A percentile compares a stretch with the other conserved stretches of the same genome.
Evolutionary conservation across 1,284 basidiomycete genomes (phyloP).

Genomic region (Leccinum olivaceoglutinosum): DNA sequence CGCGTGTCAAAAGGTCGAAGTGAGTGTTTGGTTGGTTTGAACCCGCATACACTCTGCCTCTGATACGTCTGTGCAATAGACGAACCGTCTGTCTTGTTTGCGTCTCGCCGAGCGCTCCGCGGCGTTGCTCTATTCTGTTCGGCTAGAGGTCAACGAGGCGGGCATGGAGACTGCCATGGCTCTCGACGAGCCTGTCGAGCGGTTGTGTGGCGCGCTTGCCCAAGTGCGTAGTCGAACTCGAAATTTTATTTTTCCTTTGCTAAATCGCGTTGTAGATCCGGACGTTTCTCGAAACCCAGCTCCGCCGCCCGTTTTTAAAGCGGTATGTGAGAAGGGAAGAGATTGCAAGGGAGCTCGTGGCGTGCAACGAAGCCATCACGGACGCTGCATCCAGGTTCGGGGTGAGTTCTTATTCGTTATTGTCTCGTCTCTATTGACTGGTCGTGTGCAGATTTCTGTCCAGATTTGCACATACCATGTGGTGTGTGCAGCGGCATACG

Average conservation of each 20-base stretch:
- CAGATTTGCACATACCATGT: slow-evolving; percentile 23
- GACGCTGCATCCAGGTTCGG: slow-evolving; percentile 49
- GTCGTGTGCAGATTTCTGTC: slow-evolving; percentile 17
- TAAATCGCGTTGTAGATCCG: slow-evolving; percentile 32
- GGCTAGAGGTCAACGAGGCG: slow-evolving; percentile 40
- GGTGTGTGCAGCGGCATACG: slow-evolving; percentile 12
- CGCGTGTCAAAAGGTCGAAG: slow-evolving; percentile 53
- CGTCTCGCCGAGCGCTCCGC: slow-evolving; percentile 50
- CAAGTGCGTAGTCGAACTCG: slow-evolving; percentile 37
- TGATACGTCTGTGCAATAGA: slow-evolving; percentile 31
- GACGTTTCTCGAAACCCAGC: slow-evolving; percentile 52
- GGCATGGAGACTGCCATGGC: slow-evolving; percentile 20
- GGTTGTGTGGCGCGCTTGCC: slow-evolving; percentile 33
- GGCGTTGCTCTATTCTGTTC: slow-evolving; percentile 41
- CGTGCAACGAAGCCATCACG: slow-evolving; percentile 47
- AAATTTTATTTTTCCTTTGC: background rate
- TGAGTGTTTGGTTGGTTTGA: slow-evolving; percentile 30
- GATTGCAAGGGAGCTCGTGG: slow-evolving; percentile 49
- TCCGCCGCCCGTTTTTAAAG: slow-evolving; percentile 69
- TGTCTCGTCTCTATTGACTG: background rate
- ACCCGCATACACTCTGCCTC: background rate
- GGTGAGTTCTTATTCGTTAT: slow-evolving; percentile 31
- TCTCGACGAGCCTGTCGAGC: slow-evolving; percentile 34
- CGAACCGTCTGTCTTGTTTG: slow-evolving; percentile 48
- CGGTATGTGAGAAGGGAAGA: slow-evolving; percentile 75